Conservation (phyloP, 2,329 filamentous ascomycete genomes). For the Ascosphaera apis region DNA sequence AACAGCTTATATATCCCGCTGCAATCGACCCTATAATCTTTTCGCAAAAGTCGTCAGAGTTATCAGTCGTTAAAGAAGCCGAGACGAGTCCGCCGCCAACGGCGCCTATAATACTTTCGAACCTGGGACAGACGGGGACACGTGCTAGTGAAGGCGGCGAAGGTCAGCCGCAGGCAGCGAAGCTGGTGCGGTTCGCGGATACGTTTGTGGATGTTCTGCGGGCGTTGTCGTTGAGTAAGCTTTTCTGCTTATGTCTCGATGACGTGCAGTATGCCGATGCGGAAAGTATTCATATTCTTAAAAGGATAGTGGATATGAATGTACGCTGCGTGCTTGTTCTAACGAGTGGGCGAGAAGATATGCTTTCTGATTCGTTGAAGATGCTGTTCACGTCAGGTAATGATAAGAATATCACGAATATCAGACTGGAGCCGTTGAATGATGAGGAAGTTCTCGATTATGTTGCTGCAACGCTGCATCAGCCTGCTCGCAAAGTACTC, state of each 20-base stretch:
- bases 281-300: slow-evolving; percentile 64
- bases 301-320: slow-evolving; percentile 53
- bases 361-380: slow-evolving; percentile 24
- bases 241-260: slow-evolving; percentile 73
- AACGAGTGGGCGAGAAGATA: slow-evolving; percentile 47
- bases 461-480: slow-evolving; percentile 58
- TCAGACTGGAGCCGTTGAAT: slow-evolving; percentile 48
- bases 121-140: slow-evolving; percentile 2
- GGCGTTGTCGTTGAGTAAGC: slow-evolving; percentile 58
- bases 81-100: neutral
- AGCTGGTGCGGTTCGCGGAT: slow-evolving; percentile 54
- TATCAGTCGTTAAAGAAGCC: neutral
- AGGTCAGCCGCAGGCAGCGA: slow-evolving; percentile 20
- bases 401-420: slow-evolving; percentile 39
- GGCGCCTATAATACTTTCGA: neutral
- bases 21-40: slow-evolving; percentile 8
- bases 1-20: slow-evolving; percentile 33
- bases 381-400: slow-evolving; percentile 22
- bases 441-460: slow-evolving; percentile 67
- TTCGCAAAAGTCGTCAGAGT: slow-evolving; percentile 17
- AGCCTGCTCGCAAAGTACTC: slow-evolving; percentile 43
- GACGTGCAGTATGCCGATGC: slow-evolving; percentile 79
- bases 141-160: neutral
- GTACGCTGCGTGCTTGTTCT: slow-evolving; percentile 66
- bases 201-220: slow-evolving; percentile 70